Percentiles rank a stretch among this genome's conserved stretches.
These are phyloP conservation scores for Claviceps sp. DNA, from an alignment of 2,329 filamentous ascomycete species.

Conservation along the genomic window DNA sequence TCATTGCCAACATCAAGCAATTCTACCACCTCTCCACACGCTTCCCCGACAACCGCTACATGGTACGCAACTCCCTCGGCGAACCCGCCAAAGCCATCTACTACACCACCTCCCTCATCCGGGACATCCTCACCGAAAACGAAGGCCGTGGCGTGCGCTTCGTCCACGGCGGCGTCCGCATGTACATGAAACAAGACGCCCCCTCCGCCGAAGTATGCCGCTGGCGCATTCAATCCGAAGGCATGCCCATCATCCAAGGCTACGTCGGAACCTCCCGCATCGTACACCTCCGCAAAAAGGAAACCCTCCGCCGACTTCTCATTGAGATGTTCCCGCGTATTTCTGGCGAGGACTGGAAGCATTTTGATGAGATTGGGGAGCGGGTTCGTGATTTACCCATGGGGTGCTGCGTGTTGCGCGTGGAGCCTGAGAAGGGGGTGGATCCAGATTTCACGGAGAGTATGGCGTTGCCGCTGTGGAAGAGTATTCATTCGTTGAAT, in stretches of 20 bases:
- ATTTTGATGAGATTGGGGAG: conserved; percentile 78
- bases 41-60: conserved; percentile 83
- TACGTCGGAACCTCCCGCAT: conserved; percentile 73
- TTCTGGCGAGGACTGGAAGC: conserved; percentile 56
- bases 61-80: conserved; percentile 87
- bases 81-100: conserved; percentile 90
- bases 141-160: conserved; percentile 89
- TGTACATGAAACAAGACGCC: conserved; percentile 97
- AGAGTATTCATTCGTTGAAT: conserved; percentile 82
- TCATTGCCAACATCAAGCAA: conserved; percentile 61
- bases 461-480: conserved; percentile 87
- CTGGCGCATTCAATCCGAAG: conserved; percentile 94
- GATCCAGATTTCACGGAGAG: conserved; percentile 51
- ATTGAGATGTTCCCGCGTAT: conserved; percentile 97
- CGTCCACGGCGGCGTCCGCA: conserved; percentile 92
- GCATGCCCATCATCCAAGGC: conserved; percentile 77
- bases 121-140: conserved; percentile 75
- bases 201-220: conserved; percentile 75
- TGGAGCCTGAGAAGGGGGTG: conserved; percentile 54
- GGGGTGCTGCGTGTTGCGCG: conserved; percentile 81
- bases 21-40: conserved; percentile 77
- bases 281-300: conserved; percentile 60
- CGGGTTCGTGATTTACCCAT: conserved; percentile 65
- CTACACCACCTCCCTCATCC: conserved; percentile 76
- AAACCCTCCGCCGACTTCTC: conserved; percentile 69